Percentiles rank a stretch among this genome's conserved stretches.
Evolutionary conservation across 1,284 basidiomycete genomes (phyloP).

Genomic region (Apiotrichum veenhuisii): DNA sequence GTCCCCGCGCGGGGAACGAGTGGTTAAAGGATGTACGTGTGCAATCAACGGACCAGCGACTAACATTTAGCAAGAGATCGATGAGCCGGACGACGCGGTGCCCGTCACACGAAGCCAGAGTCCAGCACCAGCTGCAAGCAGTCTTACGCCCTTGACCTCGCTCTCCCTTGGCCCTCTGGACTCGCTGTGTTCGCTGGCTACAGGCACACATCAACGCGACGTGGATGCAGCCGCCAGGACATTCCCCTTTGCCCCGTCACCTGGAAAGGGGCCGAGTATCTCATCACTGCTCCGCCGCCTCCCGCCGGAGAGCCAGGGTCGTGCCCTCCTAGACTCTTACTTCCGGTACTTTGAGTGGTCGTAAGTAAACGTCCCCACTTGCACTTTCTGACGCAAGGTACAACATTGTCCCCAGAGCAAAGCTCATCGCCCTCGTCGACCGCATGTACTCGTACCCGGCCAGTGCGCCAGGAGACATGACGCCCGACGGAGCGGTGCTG

Average conservation of each 20-base stretch:
- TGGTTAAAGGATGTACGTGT: constrained; percentile 32
- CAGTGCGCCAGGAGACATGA: constrained; percentile 2
- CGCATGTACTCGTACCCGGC: constrained; percentile 3
- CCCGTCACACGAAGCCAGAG: not conserved
- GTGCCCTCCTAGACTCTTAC: constrained; percentile 26
- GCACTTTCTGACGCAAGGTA: constrained; percentile 1
- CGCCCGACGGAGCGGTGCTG: constrained; percentile 2
- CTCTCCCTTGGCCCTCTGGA: not conserved
- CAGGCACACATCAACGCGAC: not conserved
- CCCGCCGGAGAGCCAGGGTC: constrained; percentile 25
- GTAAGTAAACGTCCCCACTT: constrained; percentile 12
- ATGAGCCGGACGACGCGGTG: constrained; percentile 5
- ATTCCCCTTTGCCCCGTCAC: constrained; percentile 20
- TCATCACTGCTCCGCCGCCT: constrained; percentile 18
- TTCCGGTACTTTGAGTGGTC: constrained; percentile 29
- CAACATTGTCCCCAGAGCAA: constrained; percentile 6
- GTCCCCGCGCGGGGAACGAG: constrained; percentile 30
- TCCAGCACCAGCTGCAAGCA: not conserved
- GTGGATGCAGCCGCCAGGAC: not conserved
- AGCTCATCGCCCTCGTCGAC: constrained; percentile 22
- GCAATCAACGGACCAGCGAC: not conserved
- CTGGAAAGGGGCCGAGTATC: constrained; percentile 1
- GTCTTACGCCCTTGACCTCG: not conserved
- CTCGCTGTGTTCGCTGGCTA: not conserved
- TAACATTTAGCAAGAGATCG: constrained; percentile 20